Base-by-base conservation (phyloP, 2,329 filamentous ascomycete species). In the Pseudogymnoascus sp. region DNA sequence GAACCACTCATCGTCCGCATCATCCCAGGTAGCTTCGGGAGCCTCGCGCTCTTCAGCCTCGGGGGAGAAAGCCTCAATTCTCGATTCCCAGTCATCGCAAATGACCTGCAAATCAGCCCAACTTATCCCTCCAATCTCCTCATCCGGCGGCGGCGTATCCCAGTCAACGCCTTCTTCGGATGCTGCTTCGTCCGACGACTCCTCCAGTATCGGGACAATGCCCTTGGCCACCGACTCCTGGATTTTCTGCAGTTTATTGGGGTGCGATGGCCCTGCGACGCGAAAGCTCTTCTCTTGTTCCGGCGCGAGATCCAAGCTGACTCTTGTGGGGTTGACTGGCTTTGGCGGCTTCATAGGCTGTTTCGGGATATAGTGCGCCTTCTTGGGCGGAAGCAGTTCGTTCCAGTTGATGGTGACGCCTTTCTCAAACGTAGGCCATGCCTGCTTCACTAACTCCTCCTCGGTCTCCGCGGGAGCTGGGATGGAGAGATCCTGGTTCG, bases 261-360 rank as follows among this genome's bases (percentile, higher is more conserved):
- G 68, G 3, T 77, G 75, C 0, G 80, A 78, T 23, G 83, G 79
- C 0, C 85, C 85, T 0, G 83, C 79, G n/a, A 92, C 82, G 60
- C 85, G 84, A 71, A 97, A 99, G 23, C 82, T 79, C 66, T 91
- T 90, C 71, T 95, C 90, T 65, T 95, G 89, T 67, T 97, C 94
- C 52, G 83, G 80, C 2, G 89, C 88, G 33, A 97, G 77, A 63
- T 99, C 94, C 12, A 99, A 79, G 63, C 84, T 91, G 60, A 96
- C 80, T 73, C 99, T 99, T 18, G 88, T 92, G 0, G 91, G 90
- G 4, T 91, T 81, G 3, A 97, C 79, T 13, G 89, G 79, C 72
- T 92, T 94, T 0, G 91, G 89, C 38, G 85, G 85, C 72, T 91
- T 95, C 1, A 79, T 65, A 0, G 92, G 90, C 37, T 84, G 83